phyloP scores from a whole-genome alignment of 768 basidiomycete species.

The Boletus rufocinnamomeus region DNA sequence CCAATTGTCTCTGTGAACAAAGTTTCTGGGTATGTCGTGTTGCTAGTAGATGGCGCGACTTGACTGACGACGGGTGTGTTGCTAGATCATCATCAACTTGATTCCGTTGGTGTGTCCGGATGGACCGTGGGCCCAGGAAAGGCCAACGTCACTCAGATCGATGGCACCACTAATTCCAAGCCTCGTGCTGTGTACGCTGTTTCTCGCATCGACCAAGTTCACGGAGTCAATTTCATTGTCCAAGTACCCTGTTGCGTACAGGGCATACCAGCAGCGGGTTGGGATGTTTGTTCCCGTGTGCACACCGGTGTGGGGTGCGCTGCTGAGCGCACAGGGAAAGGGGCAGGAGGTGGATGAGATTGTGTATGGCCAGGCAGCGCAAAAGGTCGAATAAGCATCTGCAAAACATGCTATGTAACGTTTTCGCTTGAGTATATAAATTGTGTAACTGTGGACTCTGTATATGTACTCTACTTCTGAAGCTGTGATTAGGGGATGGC shows the following conservation, averaged over 20 bases:
- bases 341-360: constrained; percentile 40
- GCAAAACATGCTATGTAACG: no score
- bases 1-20: constrained; percentile 93
- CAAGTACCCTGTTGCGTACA: constrained; percentile 75
- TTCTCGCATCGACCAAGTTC: constrained; percentile 74
- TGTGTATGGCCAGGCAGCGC: constrained; percentile 44
- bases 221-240: constrained; percentile 76
- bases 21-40: constrained; percentile 67
- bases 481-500: no score
- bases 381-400: constrained; percentile 29
- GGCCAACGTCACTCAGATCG: constrained; percentile 28
- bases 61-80: constrained; percentile 5
- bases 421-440: no score
- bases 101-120: constrained; percentile 59
- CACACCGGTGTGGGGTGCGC: constrained; percentile 47
- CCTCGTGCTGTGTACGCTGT: constrained; percentile 64
- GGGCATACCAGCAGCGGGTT: constrained; percentile 73
- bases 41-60: background rate
- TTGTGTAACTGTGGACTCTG: no score
- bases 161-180: constrained; percentile 53
- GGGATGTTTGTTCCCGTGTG: constrained; percentile 69
- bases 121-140: constrained; percentile 24
- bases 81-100: constrained; percentile 66
- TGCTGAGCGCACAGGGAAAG: constrained; percentile 41
- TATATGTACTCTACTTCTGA: no score